Percentiles rank a stretch among this genome's conserved stretches.
phyloP scores from a whole-genome alignment of 2,329 filamentous ascomycete species.

The Aureobasidium sp. region DNA sequence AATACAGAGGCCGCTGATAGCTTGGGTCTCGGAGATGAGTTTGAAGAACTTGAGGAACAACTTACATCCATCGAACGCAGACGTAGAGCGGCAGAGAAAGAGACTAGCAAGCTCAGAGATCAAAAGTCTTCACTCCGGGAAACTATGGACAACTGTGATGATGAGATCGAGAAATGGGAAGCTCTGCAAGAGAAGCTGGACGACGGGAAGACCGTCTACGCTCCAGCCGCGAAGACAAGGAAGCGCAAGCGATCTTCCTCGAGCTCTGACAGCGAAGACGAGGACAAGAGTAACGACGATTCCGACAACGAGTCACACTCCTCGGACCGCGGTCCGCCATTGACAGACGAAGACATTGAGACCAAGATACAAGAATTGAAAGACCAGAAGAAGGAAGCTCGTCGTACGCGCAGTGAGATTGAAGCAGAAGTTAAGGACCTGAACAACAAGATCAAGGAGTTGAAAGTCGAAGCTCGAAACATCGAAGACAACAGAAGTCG shows the following conservation, averaged over 20 bases:
- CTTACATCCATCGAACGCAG: slow-evolving; percentile 24
- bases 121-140: slow-evolving; percentile 22
- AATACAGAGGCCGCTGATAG: slow-evolving; percentile 38
- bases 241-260: slow-evolving; percentile 40
- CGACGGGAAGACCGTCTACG: slow-evolving; percentile 38
- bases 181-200: slow-evolving; percentile 32
- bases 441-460: slow-evolving; percentile 23
- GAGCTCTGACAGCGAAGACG: slow-evolving; percentile 25
- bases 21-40: slow-evolving; percentile 31
- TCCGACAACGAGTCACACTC: slow-evolving; percentile 22
- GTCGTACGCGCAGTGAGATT: slow-evolving; percentile 22
- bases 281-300: slow-evolving; percentile 19
- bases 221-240: slow-evolving; percentile 29
- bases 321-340: slow-evolving; percentile 18
- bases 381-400: slow-evolving; percentile 34
- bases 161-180: slow-evolving; percentile 43
- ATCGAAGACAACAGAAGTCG: slow-evolving; percentile 32
- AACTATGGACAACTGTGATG: slow-evolving; percentile 31
- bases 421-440: slow-evolving; percentile 29
- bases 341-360: slow-evolving; percentile 36
- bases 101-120: slow-evolving; percentile 28
- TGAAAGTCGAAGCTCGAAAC: slow-evolving; percentile 26
- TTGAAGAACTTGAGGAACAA: slow-evolving; percentile 23
- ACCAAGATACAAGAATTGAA: slow-evolving; percentile 40
- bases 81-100: slow-evolving; percentile 19